These are phyloP conservation scores for Dendrobium catenatum DNA, from an alignment of 106 monocot genomes.

Conservation along the genomic window DNA sequence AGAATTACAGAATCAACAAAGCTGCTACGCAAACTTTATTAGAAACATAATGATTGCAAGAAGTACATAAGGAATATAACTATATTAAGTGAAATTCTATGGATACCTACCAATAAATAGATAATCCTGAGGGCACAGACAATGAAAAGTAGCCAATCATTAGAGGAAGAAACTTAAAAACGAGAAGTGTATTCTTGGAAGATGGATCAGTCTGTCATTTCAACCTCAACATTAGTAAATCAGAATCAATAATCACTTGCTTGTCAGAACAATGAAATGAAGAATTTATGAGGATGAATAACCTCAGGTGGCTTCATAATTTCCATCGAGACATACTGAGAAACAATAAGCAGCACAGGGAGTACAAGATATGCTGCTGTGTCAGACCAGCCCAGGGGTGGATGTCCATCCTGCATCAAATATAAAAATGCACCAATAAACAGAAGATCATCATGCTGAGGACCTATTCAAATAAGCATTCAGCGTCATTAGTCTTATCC, in stretches of 20 bases:
- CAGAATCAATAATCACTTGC: background rate
- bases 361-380: constrained; percentile 84
- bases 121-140: constrained; percentile 90
- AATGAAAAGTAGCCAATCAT: constrained; percentile 98
- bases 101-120: constrained; percentile 84
- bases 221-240: constrained; percentile 5
- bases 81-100: constrained; percentile 3
- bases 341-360: constrained; percentile 85
- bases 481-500: background rate
- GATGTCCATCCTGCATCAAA: constrained; percentile 85
- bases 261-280: background rate
- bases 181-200: constrained; percentile 75
- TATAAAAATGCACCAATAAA: background rate
- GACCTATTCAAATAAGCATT: background rate
- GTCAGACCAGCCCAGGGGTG: constrained; percentile 91
- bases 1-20: background rate
- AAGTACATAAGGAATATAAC: background rate
- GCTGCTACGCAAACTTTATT: too few relatives aligned
- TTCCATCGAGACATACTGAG: constrained; percentile 91
- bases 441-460: background rate
- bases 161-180: constrained; percentile 91
- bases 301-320: constrained; percentile 99
- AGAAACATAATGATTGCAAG: background rate
- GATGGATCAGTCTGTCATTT: constrained; percentile 75
- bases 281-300: background rate